phyloP scores from a whole-genome alignment of 2,329 filamentous ascomycete species.

The Apiospora hydei region DNA sequence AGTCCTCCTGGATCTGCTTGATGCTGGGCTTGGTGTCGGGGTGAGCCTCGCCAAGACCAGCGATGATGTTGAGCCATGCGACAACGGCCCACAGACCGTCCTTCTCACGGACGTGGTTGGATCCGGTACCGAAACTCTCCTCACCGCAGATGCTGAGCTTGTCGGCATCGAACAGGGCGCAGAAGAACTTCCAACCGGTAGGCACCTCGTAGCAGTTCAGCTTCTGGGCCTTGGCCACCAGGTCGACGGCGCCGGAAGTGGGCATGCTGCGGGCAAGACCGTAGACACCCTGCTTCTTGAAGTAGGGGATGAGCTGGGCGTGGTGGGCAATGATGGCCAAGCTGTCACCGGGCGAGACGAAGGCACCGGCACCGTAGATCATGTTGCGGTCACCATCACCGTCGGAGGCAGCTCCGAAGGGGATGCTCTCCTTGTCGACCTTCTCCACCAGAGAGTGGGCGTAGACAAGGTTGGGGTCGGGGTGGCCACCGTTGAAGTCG shows the following conservation, averaged over 20 bases:
- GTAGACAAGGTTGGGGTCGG: slow-evolving; percentile 97
- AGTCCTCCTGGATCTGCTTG: slow-evolving; percentile 93
- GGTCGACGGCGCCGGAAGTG: slow-evolving; percentile 92
- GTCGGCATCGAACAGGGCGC: slow-evolving; percentile 89
- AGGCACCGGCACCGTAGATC: slow-evolving; percentile 97
- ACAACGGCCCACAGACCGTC: slow-evolving; percentile 97
- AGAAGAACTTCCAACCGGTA: slow-evolving; percentile 99
- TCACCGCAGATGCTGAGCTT: slow-evolving; percentile 99
- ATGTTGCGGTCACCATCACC: slow-evolving; percentile 99
- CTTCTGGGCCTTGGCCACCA: slow-evolving; percentile 93
- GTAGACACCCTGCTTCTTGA: slow-evolving; percentile 95
- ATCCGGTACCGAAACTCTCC: slow-evolving; percentile 97
- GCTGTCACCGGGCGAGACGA: slow-evolving; percentile 96
- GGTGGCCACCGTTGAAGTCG: slow-evolving; percentile 97
- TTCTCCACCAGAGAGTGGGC: slow-evolving; percentile 88
- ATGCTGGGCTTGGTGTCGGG: slow-evolving; percentile 87
- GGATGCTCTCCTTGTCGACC: slow-evolving; percentile 89
- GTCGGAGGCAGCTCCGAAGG: slow-evolving; percentile 95
- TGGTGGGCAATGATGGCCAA: slow-evolving; percentile 98
- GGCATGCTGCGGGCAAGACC: slow-evolving; percentile 98
- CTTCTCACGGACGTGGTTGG: slow-evolving; percentile 99
- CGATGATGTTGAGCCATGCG: slow-evolving; percentile 98
- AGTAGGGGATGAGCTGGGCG: slow-evolving; percentile 95
- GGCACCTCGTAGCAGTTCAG: slow-evolving; percentile 95
- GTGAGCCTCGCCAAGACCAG: slow-evolving; percentile 85